Conservation (phyloP, 2,329 filamentous ascomycete genomes). For the Tolypocladium guangdongense region DNA sequence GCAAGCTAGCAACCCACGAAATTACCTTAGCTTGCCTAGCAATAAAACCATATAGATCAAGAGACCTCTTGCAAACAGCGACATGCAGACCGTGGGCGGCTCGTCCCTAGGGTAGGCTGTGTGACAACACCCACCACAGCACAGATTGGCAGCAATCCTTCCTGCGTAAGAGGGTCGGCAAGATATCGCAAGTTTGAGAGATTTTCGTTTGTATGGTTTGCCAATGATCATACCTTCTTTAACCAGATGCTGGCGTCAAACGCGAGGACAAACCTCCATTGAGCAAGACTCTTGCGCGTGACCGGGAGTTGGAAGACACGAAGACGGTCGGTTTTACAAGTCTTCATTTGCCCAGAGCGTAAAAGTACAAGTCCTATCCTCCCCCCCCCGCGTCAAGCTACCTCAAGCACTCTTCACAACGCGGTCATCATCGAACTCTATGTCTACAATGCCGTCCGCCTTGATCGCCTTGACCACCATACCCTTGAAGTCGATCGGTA, state of each 20-base stretch:
- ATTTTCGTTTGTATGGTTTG: background rate
- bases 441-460: slow-evolving; percentile 80
- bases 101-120: background rate
- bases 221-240: background rate
- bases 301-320: background rate
- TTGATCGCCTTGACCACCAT: slow-evolving; percentile 90
- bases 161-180: background rate
- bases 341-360: slow-evolving; percentile 13
- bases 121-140: background rate
- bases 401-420: slow-evolving; percentile 50
- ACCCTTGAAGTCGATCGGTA: slow-evolving; percentile 98
- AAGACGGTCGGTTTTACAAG: background rate
- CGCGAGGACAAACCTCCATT: background rate
- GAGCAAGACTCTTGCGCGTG: background rate
- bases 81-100: background rate
- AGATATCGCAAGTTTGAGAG: background rate
- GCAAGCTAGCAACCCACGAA: background rate
- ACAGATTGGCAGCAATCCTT: background rate
- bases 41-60: no score
- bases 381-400: slow-evolving; percentile 4
- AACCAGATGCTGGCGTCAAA: background rate
- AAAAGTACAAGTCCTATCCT: slow-evolving; percentile 23
- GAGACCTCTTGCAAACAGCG: no score
- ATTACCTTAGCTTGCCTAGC: no score
- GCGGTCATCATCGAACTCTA: slow-evolving; percentile 76